Evolutionary conservation across 164 flowering plant species (phyloP).

Genomic region (Buxus sempervirens): DNA sequence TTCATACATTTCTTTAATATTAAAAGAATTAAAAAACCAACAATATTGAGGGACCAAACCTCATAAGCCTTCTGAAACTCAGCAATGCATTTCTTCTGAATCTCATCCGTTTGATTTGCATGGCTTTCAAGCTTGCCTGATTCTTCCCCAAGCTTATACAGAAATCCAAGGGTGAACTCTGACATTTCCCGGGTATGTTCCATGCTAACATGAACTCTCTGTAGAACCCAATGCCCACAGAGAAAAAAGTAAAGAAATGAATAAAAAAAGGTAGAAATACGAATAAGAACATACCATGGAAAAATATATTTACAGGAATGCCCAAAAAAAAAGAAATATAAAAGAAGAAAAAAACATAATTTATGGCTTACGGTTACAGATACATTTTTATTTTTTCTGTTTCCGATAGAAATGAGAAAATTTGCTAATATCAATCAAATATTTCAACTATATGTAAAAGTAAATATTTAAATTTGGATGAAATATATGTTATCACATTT

Average conservation of each 20-base stretch:
- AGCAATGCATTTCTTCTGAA: conserved; percentile 51
- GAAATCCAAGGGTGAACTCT: conserved; percentile 40
- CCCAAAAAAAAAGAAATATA: not conserved
- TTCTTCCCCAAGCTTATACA: conserved; percentile 58
- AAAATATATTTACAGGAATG: not conserved
- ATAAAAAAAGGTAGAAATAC: not conserved
- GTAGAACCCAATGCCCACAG: conserved; percentile 11
- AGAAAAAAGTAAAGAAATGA: not conserved
- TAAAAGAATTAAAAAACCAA: no score
- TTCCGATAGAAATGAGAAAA: no score
- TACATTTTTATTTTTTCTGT: no score
- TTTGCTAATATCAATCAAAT: no score
- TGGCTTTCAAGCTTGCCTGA: conserved; percentile 44
- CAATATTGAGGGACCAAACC: conserved; percentile 23
- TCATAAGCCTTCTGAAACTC: conserved; percentile 78
- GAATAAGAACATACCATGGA: not conserved
- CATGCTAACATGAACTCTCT: conserved; percentile 59
- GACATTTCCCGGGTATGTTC: conserved; percentile 56
- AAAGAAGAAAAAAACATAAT: no score
- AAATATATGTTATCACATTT: no score
- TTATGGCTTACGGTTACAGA: no score
- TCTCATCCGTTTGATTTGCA: conserved; percentile 39
- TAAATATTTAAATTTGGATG: no score
- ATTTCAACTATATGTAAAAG: no score
- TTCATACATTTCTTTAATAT: no score